phyloP scores from a whole-genome alignment of 345 rosid species.

The Dovyalis caffra region DNA sequence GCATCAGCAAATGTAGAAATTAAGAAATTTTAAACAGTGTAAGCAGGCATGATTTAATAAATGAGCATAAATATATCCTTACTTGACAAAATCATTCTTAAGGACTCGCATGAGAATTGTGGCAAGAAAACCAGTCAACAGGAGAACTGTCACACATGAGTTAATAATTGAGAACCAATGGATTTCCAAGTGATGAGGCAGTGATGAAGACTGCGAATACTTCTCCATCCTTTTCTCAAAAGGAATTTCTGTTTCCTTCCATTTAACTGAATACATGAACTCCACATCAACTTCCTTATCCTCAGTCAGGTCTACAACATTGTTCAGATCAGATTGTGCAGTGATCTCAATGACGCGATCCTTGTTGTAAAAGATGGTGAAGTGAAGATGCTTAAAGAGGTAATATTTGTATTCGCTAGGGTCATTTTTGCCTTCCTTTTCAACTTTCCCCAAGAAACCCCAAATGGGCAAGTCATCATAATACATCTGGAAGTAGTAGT shows the following conservation, averaged over 20 bases:
- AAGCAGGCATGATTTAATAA: not conserved
- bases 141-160: slow-evolving; percentile 88
- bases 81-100: slow-evolving; percentile 91
- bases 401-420: slow-evolving; percentile 61
- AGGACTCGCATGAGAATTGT: slow-evolving; percentile 88
- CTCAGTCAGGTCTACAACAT: slow-evolving; percentile 71
- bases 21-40: not conserved
- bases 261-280: slow-evolving; percentile 79
- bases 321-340: slow-evolving; percentile 69
- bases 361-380: slow-evolving; percentile 67
- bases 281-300: slow-evolving; percentile 75
- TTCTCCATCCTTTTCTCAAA: slow-evolving; percentile 91
- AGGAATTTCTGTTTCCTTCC: slow-evolving; percentile 85
- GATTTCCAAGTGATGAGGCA: slow-evolving; percentile 88
- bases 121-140: slow-evolving; percentile 87
- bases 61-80: slow-evolving; percentile 20
- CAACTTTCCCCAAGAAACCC: slow-evolving; percentile 87
- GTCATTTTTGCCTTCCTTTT: slow-evolving; percentile 29
- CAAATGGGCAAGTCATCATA: slow-evolving; percentile 86
- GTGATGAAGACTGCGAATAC: slow-evolving; percentile 76
- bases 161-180: slow-evolving; percentile 94
- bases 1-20: not conserved
- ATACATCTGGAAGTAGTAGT: slow-evolving; percentile 88
- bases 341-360: slow-evolving; percentile 74
- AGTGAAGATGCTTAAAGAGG: slow-evolving; percentile 75